Evolutionary conservation across 2,329 filamentous ascomycete species (phyloP), one percentile per base, ranked within the genome.

Genomic region (Apiospora phragmitis): DNA sequence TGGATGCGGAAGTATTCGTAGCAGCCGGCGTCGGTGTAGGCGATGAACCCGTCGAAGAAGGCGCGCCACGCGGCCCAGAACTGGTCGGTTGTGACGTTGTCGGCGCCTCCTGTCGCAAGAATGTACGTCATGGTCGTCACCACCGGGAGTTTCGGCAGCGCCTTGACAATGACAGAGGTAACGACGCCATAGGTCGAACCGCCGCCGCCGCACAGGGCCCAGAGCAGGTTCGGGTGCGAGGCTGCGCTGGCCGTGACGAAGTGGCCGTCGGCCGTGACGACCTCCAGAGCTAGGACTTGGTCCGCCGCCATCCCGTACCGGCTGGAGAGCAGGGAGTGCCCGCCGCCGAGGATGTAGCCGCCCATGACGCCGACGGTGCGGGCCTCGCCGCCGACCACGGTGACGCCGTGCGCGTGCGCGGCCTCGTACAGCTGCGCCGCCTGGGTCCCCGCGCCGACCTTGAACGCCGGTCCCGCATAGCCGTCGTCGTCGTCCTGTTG

Each of bases 231-330:
- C 0, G 79, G 71, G 72, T 88, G 82, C 14, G 81, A 79, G 32
- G 77, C 82, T 66, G 81, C 78, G 69, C 81, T 84, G 16, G 81
- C 84, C 38, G 83, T 83, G 62, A 86, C 75, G 62, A 84, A 80
- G 7, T 80, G 77, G 12, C 86, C 85, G 68, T 85, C 83, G 4
- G 85, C 80, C 6, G 84, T 85, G 43, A 88, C 83, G 62, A 88
- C 79, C 72, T 87, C 82, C 72, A 86, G 82, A 12, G 18, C 82
- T 77, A 14, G 82, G 0, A 86, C 83, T 67, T 92, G 85, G 73
- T 92, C 90, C 0, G 88, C 89, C 14, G 80, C 87, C 0, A 93
- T 81, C 8, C 90, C 90, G 67, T 86, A 88, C 24, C 77, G 80
- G 1, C 85, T 86, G 41, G 81, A 82, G 1, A 92, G 81, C 0